Evolutionary conservation across 257 asterid genomes (phyloP).

Genomic region (Coffea canephora): DNA sequence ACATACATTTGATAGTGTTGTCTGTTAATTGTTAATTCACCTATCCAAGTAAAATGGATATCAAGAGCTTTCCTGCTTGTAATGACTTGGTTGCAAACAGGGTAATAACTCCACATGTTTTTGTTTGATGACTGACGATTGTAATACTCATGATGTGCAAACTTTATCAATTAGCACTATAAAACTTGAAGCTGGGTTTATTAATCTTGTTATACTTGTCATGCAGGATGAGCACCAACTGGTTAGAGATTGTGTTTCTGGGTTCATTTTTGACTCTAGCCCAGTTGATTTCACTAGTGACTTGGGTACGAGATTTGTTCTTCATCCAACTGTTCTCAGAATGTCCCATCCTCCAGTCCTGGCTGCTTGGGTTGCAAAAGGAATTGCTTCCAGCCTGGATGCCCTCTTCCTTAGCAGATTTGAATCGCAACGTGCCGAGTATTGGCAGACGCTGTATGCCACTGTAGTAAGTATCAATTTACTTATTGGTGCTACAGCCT

Average conservation of each 20-base stretch:
- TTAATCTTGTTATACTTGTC: neutral
- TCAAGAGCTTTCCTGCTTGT: conserved; percentile 6
- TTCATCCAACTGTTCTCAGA: conserved; percentile 71
- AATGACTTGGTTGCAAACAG: neutral
- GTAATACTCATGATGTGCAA: neutral
- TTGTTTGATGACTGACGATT: neutral
- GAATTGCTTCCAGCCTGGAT: conserved; percentile 74
- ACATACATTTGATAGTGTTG: neutral
- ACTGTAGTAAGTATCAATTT: conserved; percentile 57
- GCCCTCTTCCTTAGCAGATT: conserved; percentile 71
- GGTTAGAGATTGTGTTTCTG: conserved; percentile 76
- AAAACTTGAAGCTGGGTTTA: neutral
- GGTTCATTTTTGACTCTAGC: conserved; percentile 80
- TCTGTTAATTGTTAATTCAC: neutral
- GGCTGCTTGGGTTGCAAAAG: conserved; percentile 68
- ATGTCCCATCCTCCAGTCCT: conserved; percentile 67
- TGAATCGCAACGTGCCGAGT: conserved; percentile 86
- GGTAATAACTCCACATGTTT: neutral
- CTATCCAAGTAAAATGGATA: neutral
- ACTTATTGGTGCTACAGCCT: neutral
- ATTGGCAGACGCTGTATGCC: conserved; percentile 93
- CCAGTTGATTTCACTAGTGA: conserved; percentile 93
- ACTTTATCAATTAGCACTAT: neutral
- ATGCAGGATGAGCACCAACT: conserved; percentile 69
- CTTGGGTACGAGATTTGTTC: conserved; percentile 63